Conservation (phyloP, 2,329 filamentous ascomycete species). For the Fonsecaea pugnacius region DNA sequence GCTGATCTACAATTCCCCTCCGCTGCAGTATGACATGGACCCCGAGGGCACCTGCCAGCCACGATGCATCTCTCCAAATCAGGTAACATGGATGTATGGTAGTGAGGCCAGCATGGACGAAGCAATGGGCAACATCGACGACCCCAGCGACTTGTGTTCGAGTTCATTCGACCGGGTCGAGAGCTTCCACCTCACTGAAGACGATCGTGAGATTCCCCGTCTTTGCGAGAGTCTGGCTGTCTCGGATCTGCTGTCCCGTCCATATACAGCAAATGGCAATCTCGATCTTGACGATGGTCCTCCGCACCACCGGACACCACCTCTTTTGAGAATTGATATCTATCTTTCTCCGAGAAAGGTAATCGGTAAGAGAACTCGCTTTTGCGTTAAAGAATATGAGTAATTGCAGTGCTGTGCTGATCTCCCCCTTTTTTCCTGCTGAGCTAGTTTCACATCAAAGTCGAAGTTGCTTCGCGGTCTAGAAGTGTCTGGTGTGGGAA, state of each 20-base stretch:
- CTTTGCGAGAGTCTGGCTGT: not conserved
- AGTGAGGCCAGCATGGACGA: not conserved
- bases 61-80: not conserved
- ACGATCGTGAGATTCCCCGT: not conserved
- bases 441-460: constrained; percentile 6
- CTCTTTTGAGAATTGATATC: not conserved
- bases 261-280: constrained; percentile 6
- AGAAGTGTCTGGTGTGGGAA: constrained; percentile 11
- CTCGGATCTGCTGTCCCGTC: constrained; percentile 10
- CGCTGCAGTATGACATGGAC: not conserved
- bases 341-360: not conserved
- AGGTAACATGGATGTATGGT: not conserved
- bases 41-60: not conserved
- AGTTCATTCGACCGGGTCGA: not conserved
- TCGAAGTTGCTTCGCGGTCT: not conserved
- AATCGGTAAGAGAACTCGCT: not conserved
- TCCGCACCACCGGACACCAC: not conserved
- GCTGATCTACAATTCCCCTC: not conserved
- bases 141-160: not conserved
- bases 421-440: not conserved
- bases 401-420: constrained; percentile 7
- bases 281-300: not conserved
- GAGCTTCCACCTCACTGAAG: not conserved
- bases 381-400: constrained; percentile 1
- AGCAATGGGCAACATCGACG: not conserved